These are phyloP conservation scores for Amorphotheca resinae DNA, from an alignment of 495 filamentous ascomycete species.

Conservation along the genomic window DNA sequence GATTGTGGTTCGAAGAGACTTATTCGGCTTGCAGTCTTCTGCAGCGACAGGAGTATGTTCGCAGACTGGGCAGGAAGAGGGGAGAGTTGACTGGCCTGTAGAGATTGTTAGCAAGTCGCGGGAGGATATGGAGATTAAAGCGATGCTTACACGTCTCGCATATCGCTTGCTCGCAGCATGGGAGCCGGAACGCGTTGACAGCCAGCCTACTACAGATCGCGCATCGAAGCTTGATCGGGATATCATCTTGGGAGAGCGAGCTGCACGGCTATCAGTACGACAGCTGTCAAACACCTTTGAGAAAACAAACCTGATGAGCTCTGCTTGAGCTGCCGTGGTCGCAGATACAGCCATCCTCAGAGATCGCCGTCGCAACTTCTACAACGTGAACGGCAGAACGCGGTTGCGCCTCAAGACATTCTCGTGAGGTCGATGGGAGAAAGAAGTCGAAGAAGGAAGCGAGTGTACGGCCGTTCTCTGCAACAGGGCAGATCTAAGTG, in stretches of 20 bases:
- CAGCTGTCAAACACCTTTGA: neutral
- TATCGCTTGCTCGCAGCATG: slow-evolving; percentile 91
- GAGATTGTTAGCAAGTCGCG: neutral
- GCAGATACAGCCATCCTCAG: slow-evolving; percentile 21
- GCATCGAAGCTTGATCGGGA: slow-evolving; percentile 90
- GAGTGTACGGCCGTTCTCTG: too few relatives aligned
- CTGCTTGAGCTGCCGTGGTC: slow-evolving; percentile 28
- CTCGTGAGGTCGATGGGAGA: neutral
- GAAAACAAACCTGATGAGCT: slow-evolving; percentile 29
- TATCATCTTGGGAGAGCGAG: slow-evolving; percentile 68
- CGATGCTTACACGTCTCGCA: slow-evolving; percentile 70
- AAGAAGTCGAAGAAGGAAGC: neutral
- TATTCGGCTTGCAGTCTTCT: slow-evolving; percentile 81
- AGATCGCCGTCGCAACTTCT: neutral
- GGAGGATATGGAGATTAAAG: neutral
- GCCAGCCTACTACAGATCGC: slow-evolving; percentile 84
- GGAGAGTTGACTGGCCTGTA: slow-evolving; percentile 62
- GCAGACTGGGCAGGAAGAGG: slow-evolving; percentile 82
- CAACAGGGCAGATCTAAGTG: neutral
- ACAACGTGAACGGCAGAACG: neutral
- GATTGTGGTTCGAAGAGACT: slow-evolving; percentile 75
- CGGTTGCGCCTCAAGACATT: neutral
- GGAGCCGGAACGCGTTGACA: slow-evolving; percentile 79
- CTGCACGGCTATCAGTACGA: slow-evolving; percentile 31
- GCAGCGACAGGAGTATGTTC: slow-evolving; percentile 74